Evolutionary conservation across 2,329 filamentous ascomycete genomes (phyloP).

Genomic region (Alternaria rosae): DNA sequence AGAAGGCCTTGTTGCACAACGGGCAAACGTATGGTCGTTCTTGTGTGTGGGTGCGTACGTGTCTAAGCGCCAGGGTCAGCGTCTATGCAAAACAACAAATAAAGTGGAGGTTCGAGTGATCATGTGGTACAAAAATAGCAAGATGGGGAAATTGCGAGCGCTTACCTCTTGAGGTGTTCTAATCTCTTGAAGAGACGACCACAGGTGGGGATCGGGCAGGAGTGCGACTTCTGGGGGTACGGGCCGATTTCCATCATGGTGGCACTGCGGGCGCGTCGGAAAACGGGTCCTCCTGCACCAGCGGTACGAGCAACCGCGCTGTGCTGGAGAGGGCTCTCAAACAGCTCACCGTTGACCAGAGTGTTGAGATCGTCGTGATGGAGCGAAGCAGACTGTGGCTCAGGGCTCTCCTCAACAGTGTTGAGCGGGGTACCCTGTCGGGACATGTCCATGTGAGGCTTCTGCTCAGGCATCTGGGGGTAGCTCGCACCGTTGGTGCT

Average conservation of each 20-base stretch:
- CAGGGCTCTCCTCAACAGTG: slow-evolving; percentile 81
- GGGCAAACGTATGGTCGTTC: slow-evolving; percentile 98
- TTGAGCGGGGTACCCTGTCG: slow-evolving; percentile 90
- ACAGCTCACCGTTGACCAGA: slow-evolving; percentile 48
- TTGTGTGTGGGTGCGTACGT: slow-evolving; percentile 99
- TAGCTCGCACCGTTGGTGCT: slow-evolving; percentile 67
- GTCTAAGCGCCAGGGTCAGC: slow-evolving; percentile 69
- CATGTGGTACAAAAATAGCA: slow-evolving; percentile 15
- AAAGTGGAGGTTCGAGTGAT: slow-evolving; percentile 16
- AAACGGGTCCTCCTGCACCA: slow-evolving; percentile 73
- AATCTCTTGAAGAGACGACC: slow-evolving; percentile 97
- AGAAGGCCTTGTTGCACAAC: slow-evolving; percentile 98
- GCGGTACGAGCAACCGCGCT: slow-evolving; percentile 67
- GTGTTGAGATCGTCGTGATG: slow-evolving; percentile 73
- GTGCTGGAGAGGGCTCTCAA: slow-evolving; percentile 59
- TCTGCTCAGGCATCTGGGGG: slow-evolving; percentile 75
- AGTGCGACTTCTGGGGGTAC: slow-evolving; percentile 97
- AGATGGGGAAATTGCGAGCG: slow-evolving; percentile 49
- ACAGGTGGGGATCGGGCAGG: slow-evolving; percentile 98
- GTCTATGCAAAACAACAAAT: slow-evolving; percentile 54
- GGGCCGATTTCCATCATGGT: slow-evolving; percentile 97
- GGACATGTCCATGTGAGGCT: slow-evolving; percentile 78
- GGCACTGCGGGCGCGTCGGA: slow-evolving; percentile 89
- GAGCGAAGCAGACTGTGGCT: slow-evolving; percentile 72
- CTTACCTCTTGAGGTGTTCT: slow-evolving; percentile 98